Evolutionary conservation across 2,329 filamentous ascomycete genomes (phyloP).

Genomic region (Talaromyces piceae): DNA sequence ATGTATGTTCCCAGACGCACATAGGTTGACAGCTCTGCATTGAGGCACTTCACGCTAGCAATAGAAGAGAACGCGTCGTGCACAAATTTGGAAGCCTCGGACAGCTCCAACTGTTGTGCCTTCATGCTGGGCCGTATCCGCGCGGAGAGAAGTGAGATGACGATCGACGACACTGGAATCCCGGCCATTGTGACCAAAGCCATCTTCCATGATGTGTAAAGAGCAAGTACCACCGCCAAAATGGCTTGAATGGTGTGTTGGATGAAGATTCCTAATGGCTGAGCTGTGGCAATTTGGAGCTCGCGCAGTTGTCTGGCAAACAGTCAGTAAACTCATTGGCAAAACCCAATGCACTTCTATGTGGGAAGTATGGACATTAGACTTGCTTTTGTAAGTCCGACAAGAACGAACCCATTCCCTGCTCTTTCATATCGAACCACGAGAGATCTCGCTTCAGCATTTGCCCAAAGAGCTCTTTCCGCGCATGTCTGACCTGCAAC

Average conservation of each 20-base stretch:
- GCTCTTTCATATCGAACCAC: slow-evolving; percentile 71
- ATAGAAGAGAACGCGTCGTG: slow-evolving; percentile 66
- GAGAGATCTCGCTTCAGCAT: slow-evolving; percentile 66
- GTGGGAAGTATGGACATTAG: slow-evolving; percentile 10
- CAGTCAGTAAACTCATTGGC: not conserved
- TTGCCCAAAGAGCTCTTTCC: slow-evolving; percentile 57
- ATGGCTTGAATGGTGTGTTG: slow-evolving; percentile 58
- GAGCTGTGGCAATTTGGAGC: slow-evolving; percentile 70
- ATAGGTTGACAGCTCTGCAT: slow-evolving; percentile 63
- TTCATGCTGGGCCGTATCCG: slow-evolving; percentile 60
- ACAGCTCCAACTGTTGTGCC: slow-evolving; percentile 60
- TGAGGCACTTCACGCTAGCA: slow-evolving; percentile 80
- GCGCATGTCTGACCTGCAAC: slow-evolving; percentile 61
- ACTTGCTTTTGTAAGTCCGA: slow-evolving; percentile 66
- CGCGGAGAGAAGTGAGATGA: slow-evolving; percentile 54
- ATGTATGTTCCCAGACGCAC: slow-evolving; percentile 57
- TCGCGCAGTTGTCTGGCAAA: slow-evolving; percentile 65
- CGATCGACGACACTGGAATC: slow-evolving; percentile 57
- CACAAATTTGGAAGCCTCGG: slow-evolving; percentile 62
- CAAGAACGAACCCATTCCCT: slow-evolving; percentile 66
- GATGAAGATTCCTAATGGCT: slow-evolving; percentile 65
- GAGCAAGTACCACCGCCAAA: slow-evolving; percentile 61
- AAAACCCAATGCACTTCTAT: not conserved
- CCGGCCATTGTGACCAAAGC: slow-evolving; percentile 71
- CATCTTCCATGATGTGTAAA: slow-evolving; percentile 76